phyloP scores from a whole-genome alignment of 2,329 filamentous ascomycete species.

The Hypoxylon sp. region DNA sequence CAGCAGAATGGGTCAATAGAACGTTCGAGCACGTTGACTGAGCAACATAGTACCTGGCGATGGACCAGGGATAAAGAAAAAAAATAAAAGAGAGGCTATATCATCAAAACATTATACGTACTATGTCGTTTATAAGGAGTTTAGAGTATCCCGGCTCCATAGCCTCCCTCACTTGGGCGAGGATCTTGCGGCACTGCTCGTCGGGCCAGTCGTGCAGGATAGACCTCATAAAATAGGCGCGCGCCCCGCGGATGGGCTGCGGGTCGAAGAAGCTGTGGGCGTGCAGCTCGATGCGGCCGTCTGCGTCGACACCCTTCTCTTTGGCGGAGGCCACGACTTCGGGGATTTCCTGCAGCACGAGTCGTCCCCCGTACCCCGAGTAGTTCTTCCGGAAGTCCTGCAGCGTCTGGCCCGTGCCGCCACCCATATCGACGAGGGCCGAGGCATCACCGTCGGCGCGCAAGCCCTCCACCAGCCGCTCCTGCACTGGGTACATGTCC shows the following conservation, averaged over 20 bases:
- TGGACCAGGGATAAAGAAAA: neutral
- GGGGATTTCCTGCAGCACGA: conserved; percentile 30
- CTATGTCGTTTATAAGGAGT: conserved; percentile 27
- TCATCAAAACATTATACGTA: conserved; percentile 14
- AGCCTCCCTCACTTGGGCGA: conserved; percentile 18
- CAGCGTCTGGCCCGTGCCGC: conserved; percentile 27
- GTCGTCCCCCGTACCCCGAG: conserved; percentile 17
- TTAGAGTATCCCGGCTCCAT: conserved; percentile 34
- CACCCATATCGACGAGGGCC: conserved; percentile 30
- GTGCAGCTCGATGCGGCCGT: conserved; percentile 15
- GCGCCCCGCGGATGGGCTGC: conserved; percentile 42
- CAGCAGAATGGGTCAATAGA: neutral
- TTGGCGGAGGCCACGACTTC: conserved; percentile 16
- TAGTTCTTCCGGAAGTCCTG: conserved; percentile 12
- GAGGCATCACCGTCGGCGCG: conserved; percentile 7
- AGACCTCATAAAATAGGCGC: conserved; percentile 40
- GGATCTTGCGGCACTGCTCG: conserved; percentile 14
- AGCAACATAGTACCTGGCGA: neutral
- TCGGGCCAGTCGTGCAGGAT: conserved; percentile 48
- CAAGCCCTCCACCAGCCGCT: conserved; percentile 10
- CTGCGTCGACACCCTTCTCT: neutral
- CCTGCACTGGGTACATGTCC: conserved; percentile 23
- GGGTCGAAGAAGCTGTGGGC: conserved; percentile 43
- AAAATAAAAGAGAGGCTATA: neutral
- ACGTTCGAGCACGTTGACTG: neutral